Conservation (phyloP, 345 rosid species). For the Draba incana region DNA sequence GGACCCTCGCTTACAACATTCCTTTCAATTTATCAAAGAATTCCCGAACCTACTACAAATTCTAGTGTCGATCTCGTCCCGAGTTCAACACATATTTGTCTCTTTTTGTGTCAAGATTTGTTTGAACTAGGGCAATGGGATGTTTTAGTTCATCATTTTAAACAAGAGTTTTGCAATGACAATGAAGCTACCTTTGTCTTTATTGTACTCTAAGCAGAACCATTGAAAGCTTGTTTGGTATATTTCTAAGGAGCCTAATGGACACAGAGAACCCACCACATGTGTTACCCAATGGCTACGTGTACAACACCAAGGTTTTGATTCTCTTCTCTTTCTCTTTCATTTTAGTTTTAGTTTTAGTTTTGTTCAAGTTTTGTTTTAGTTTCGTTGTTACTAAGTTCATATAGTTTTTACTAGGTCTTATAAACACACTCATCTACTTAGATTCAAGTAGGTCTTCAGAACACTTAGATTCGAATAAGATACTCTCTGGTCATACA, state of each 20-base stretch:
- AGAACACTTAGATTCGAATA: no score
- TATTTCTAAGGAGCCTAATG: conserved; percentile 92
- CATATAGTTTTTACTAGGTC: no score
- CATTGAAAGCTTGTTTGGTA: conserved; percentile 97
- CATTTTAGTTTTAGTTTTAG: no score
- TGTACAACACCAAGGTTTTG: conserved; percentile 91
- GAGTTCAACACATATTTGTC: not conserved
- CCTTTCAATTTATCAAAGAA: no score
- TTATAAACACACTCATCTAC: no score
- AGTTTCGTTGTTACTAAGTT: no score
- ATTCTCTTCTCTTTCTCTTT: conserved; percentile 12
- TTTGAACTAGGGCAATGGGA: conserved; percentile 96
- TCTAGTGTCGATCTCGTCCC: no score
- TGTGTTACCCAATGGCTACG: conserved; percentile 95
- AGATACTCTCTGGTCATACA: no score
- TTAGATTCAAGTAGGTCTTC: no score
- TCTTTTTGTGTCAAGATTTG: conserved; percentile 56
- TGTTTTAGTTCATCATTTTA: conserved; percentile 80
- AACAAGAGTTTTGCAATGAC: conserved; percentile 98
- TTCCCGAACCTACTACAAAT: no score
- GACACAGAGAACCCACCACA: conserved; percentile 99
- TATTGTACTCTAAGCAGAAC: conserved; percentile 93
- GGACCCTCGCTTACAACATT: no score
- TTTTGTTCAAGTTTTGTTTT: no score
- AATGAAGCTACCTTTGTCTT: conserved; percentile 69